These are phyloP conservation scores for Secale cereale DNA, from an alignment of 176 grass and related monocot genomes.

Conservation along the genomic window DNA sequence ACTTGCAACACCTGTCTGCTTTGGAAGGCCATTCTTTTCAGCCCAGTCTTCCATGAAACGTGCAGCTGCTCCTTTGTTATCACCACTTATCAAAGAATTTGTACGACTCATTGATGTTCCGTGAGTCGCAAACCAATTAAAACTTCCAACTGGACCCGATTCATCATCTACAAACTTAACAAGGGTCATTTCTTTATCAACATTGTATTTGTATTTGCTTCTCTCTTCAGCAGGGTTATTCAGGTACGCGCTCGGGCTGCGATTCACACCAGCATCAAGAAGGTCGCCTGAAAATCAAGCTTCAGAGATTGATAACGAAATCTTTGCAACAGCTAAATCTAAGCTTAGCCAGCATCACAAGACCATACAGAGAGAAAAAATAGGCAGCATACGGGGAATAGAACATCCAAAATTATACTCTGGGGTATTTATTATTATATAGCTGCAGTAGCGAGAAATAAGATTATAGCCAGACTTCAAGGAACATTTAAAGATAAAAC, in stretches of 20 bases:
- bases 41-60: constrained; percentile 98
- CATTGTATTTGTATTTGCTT: constrained; percentile 68
- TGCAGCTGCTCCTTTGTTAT: constrained; percentile 97
- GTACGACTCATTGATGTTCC: constrained; percentile 97
- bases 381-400: background rate
- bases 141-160: constrained; percentile 79
- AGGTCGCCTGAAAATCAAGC: constrained; percentile 74
- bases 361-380: background rate
- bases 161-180: constrained; percentile 90
- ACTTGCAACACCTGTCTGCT: constrained; percentile 16
- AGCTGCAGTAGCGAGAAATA: background rate
- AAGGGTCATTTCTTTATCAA: constrained; percentile 92
- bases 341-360: background rate
- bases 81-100: constrained; percentile 93
- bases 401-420: constrained; percentile 5
- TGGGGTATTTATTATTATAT: background rate
- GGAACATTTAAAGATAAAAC: constrained; percentile 6
- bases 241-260: constrained; percentile 87
- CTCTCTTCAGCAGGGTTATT: constrained; percentile 81
- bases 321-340: constrained; percentile 2
- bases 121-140: constrained; percentile 98
- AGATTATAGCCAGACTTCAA: background rate
- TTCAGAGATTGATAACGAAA: background rate
- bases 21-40: constrained; percentile 57
- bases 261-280: constrained; percentile 81